These are phyloP conservation scores for Diplosphaera chodatii DNA, from an alignment of 139 green algal species.

Conservation along the genomic window DNA sequence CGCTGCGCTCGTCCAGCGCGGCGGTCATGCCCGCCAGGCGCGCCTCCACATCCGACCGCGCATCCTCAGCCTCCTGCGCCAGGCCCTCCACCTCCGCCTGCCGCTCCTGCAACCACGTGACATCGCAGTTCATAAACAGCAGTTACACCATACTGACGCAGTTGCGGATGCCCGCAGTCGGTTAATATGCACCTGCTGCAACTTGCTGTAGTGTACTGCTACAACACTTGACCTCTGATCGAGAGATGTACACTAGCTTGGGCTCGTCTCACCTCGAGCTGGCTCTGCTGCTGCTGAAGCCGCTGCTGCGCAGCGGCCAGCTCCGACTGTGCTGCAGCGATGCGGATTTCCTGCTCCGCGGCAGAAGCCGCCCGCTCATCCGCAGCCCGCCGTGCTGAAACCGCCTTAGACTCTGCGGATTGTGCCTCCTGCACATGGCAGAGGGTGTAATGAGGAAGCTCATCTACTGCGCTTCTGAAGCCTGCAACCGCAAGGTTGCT, in stretches of 20 bases:
- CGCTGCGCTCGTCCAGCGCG: not conserved
- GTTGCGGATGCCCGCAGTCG: too few relatives aligned
- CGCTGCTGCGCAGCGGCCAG: not conserved
- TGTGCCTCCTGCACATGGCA: not conserved
- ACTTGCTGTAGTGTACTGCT: too few relatives aligned
- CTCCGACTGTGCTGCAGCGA: not conserved
- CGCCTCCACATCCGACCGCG: not conserved
- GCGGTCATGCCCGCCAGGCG: not conserved
- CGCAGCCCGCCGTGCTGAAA: not conserved
- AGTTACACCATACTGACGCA: too few relatives aligned
- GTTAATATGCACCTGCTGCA: too few relatives aligned
- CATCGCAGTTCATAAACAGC: too few relatives aligned
- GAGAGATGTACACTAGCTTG: too few relatives aligned
- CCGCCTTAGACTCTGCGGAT: conserved; percentile 1
- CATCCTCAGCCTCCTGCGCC: not conserved
- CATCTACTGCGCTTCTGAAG: too few relatives aligned
- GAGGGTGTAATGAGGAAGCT: too few relatives aligned
- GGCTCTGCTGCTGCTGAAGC: not conserved
- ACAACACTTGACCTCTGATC: too few relatives aligned
- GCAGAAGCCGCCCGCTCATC: not conserved
- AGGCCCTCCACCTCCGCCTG: not conserved
- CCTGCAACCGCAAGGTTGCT: too few relatives aligned
- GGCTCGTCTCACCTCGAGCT: not conserved
- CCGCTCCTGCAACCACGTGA: not conserved
- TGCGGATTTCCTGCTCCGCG: not conserved